Evolutionary conservation across 2,329 filamentous ascomycete genomes (phyloP), one percentile per base, ranked within the genome.

Genomic region (Talaromyces piceae): DNA sequence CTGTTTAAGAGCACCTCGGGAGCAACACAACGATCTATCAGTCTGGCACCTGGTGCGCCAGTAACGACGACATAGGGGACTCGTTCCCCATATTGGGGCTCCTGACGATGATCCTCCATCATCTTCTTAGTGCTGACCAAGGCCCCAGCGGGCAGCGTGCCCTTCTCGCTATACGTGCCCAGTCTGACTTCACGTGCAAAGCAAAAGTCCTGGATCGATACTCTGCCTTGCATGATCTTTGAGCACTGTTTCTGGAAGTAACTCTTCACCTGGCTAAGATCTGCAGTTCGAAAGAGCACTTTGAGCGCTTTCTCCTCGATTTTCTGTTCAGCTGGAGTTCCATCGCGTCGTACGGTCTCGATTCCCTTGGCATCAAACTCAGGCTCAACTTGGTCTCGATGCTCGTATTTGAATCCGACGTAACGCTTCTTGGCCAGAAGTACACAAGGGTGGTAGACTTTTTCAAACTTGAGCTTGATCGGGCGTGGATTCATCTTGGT

Each of bases 301-400:
- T 88, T 91, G 30, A 98, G 76, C 0, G 88, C 87, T 60, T 88
- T 93, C 67, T 97, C 93, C 68, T 96, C 89, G 44, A 98, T 94
- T 73, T 93, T 96, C 65, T 97, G 91, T 69, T 95, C 89, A 0
- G 91, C 91, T 0, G 91, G 91, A 0, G 91, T 97, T 33, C 93
- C 93, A 65, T 98, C 93, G 45, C 93, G 82, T 1, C 94, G 84
- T 6, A 98, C 91, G 0, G 94, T 98, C 73, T 98, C 94, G 57
- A 97, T 98, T 26, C 94, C 93, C 68, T 98, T 98, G 52, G 93
- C 94, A 65, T 98, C 94, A 58, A 97, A 97, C 1, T 95, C 87
- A 0, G 93, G 91, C 57, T 84, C 82, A 7, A 67, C 73, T 64
- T 98, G 93, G 13, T 79, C 75, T 31, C 79, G 80, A 58, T 77